A percentile compares a stretch with the other conserved stretches of the same genome.
These are phyloP conservation scores for Coprinellus micaceus DNA, from an alignment of 768 basidiomycete genomes.

Conservation along the genomic window DNA sequence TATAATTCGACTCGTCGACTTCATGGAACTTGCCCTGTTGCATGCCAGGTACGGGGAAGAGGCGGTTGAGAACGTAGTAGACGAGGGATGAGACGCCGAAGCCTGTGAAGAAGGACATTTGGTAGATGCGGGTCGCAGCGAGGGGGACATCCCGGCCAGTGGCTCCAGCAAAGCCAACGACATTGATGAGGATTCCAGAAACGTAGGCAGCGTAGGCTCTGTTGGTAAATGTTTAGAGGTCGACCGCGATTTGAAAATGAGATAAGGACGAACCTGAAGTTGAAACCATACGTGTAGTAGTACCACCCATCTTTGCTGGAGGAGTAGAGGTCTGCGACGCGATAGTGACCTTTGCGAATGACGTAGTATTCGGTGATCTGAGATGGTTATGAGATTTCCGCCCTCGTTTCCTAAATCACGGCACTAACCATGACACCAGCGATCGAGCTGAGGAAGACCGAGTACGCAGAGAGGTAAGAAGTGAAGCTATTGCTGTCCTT, in stretches of 20 bases:
- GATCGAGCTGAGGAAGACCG: constrained; percentile 77
- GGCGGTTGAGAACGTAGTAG: constrained; percentile 56
- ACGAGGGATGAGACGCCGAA: constrained; percentile 64
- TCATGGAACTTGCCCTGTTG: constrained; percentile 43
- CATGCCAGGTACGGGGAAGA: constrained; percentile 57
- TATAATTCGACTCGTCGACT: constrained; percentile 45
- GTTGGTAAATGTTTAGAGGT: constrained; percentile 3
- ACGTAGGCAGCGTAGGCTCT: constrained; percentile 68
- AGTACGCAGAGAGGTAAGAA: constrained; percentile 78
- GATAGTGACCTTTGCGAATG: constrained; percentile 65
- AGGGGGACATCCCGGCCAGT: constrained; percentile 64
- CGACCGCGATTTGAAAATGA: background rate
- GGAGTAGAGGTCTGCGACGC: constrained; percentile 69
- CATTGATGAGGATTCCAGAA: constrained; percentile 75
- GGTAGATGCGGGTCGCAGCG: constrained; percentile 68
- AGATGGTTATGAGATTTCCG: no score
- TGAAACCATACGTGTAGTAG: constrained; percentile 70
- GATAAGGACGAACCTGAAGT: constrained; percentile 50
- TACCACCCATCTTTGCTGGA: constrained; percentile 61
- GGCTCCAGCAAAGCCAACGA: constrained; percentile 77
- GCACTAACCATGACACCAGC: constrained; percentile 69
- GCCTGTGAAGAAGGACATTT: constrained; percentile 83
- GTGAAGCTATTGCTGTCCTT: constrained; percentile 73
- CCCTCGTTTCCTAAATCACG: no score
- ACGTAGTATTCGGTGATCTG: constrained; percentile 80